These are phyloP conservation scores for Phoma sp. DNA, from an alignment of 2,329 filamentous ascomycete species.

Conservation along the genomic window DNA sequence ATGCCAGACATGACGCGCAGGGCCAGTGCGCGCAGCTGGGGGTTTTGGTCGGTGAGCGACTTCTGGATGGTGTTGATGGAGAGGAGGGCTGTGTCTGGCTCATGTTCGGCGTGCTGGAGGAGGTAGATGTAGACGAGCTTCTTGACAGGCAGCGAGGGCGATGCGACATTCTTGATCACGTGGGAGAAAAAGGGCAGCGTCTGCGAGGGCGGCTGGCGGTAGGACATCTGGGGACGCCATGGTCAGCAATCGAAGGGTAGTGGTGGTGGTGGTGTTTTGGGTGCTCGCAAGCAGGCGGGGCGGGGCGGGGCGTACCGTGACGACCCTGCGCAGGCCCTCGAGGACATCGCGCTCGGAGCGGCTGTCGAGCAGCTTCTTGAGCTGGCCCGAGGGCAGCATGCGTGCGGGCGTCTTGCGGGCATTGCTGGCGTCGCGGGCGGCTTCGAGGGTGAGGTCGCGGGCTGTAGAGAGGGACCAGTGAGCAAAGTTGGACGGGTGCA, in stretches of 20 bases:
- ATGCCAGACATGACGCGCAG: conserved; percentile 97
- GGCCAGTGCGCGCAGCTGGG: conserved; percentile 88
- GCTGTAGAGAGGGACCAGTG: conserved; percentile 64
- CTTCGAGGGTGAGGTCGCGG: conserved; percentile 96
- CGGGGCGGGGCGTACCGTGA: conserved; percentile 67
- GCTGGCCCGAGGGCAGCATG: conserved; percentile 77
- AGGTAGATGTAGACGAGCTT: conserved; percentile 99
- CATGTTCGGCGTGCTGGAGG: conserved; percentile 92
- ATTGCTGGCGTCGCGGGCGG: conserved; percentile 82
- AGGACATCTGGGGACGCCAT: conserved; percentile 79
- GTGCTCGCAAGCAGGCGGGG: neutral
- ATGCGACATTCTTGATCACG: conserved; percentile 96
- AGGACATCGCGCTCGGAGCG: conserved; percentile 91
- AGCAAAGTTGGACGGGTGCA: conserved; percentile 49
- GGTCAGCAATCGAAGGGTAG: conserved; percentile 21
- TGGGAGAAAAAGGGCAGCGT: conserved; percentile 96
- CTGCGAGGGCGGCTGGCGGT: conserved; percentile 70
- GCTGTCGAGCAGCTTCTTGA: conserved; percentile 94
- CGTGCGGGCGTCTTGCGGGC: conserved; percentile 63
- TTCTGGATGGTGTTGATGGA: conserved; percentile 99
- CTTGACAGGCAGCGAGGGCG: conserved; percentile 91
- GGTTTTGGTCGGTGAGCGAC: conserved; percentile 89
- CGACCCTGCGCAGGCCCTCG: conserved; percentile 86
- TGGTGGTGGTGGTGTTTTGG: neutral
- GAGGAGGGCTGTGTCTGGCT: conserved; percentile 91